Evolutionary conservation across 805 yeast genomes (phyloP).

Genomic region (Komagataella pseudopastoris): DNA sequence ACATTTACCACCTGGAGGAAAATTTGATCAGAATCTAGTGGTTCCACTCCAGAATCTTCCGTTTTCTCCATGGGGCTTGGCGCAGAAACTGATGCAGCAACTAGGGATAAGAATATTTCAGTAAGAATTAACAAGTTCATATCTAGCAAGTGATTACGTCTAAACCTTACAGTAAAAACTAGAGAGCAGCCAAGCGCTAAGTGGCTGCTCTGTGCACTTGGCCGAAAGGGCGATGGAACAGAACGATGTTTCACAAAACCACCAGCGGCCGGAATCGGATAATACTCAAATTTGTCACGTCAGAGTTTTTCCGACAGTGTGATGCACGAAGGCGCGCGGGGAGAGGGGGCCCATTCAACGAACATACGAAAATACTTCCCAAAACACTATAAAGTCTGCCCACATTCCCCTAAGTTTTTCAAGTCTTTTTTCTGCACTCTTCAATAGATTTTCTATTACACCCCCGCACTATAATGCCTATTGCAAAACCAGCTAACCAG

Average conservation of each 20-base stretch:
- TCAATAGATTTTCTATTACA: neutral
- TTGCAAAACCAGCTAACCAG: neutral
- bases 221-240: neutral
- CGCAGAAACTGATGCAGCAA: neutral
- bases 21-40: neutral
- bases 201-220: neutral
- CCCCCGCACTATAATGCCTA: neutral
- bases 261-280: neutral
- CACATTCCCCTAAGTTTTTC: neutral
- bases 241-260: neutral
- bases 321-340: neutral
- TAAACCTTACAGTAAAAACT: neutral
- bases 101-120: neutral
- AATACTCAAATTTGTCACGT: neutral
- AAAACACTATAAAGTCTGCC: neutral
- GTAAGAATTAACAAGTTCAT: neutral
- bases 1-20: neutral
- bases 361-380: neutral
- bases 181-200: neutral
- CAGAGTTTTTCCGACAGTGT: neutral
- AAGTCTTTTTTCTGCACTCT: neutral
- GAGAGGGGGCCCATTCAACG: neutral
- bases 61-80: neutral
- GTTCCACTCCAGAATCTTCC: neutral
- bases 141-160: neutral